Evolutionary conservation across 2,329 filamentous ascomycete species (phyloP).

Genomic region (Diaporthe helianthi): DNA sequence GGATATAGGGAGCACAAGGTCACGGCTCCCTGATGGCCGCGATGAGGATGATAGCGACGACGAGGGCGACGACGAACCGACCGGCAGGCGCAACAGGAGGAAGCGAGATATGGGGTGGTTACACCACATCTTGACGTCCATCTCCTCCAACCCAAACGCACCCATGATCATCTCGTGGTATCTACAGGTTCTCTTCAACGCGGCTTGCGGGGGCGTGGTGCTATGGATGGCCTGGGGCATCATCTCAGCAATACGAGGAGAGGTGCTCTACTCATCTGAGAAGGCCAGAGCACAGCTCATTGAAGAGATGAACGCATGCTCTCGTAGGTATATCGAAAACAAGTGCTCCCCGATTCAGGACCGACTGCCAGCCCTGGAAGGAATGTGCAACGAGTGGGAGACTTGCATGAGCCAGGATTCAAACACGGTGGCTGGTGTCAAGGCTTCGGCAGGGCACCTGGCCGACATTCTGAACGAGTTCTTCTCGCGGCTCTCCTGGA

Average conservation of each 20-base stretch:
- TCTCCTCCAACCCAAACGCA: conserved; percentile 65
- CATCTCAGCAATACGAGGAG: conserved; percentile 73
- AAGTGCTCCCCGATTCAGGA: conserved; percentile 69
- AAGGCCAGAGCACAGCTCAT: conserved; percentile 73
- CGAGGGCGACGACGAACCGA: conserved; percentile 40
- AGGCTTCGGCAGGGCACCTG: conserved; percentile 84
- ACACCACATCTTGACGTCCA: conserved; percentile 53
- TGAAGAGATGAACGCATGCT: conserved; percentile 76
- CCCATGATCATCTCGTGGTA: conserved; percentile 66
- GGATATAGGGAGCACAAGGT: conserved; percentile 59
- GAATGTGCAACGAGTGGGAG: conserved; percentile 80
- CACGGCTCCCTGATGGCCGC: conserved; percentile 52
- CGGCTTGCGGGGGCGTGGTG: conserved; percentile 61
- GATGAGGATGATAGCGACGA: conserved; percentile 58
- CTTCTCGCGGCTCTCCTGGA: conserved; percentile 50
- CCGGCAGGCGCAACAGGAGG: conserved; percentile 39
- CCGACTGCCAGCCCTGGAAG: conserved; percentile 75
- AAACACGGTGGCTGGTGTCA: conserved; percentile 76
- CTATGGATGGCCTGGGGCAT: conserved; percentile 74
- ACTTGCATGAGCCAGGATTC: conserved; percentile 88
- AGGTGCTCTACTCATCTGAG: conserved; percentile 76
- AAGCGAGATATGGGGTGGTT: conserved; percentile 47
- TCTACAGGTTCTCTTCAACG: conserved; percentile 68
- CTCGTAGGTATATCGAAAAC: conserved; percentile 77
- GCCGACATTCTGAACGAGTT: conserved; percentile 95